These are phyloP conservation scores for Fusarium multiceps DNA, from an alignment of 2,329 filamentous ascomycete genomes.

Conservation along the genomic window DNA sequence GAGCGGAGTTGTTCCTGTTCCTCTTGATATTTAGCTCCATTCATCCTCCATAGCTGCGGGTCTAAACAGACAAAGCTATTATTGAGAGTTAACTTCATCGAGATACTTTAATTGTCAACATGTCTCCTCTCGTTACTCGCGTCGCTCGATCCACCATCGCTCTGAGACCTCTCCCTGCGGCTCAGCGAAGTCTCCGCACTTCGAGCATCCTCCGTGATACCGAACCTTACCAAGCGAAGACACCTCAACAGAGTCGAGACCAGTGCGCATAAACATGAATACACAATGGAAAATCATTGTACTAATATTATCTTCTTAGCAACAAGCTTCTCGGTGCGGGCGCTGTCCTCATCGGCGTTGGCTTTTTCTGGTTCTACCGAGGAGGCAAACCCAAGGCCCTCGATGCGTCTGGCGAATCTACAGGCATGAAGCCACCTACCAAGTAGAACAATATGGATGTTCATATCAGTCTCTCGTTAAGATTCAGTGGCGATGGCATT, in stretches of 20 bases:
- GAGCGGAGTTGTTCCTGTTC: constrained; percentile 12
- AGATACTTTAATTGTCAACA: background rate
- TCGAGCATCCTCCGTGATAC: constrained; percentile 30
- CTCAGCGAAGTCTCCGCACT: constrained; percentile 33
- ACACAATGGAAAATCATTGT: rapidly evolving
- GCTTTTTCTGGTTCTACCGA: constrained; percentile 35
- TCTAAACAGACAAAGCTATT: background rate
- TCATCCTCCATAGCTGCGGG: constrained; percentile 17
- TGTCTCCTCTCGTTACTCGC: constrained; percentile 22
- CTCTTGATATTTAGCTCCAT: constrained; percentile 24
- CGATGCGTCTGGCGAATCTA: constrained; percentile 22
- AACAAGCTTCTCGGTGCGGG: constrained; percentile 34
- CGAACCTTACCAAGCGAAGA: constrained; percentile 33
- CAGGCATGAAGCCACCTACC: constrained; percentile 10
- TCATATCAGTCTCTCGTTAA: background rate
- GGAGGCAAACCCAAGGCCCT: constrained; percentile 26
- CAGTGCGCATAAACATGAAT: constrained; percentile 7
- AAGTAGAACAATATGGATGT: constrained; percentile 20
- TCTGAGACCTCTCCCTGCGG: constrained; percentile 31
- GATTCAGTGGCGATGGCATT: no score
- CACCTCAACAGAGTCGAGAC: constrained; percentile 20
- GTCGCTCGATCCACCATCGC: constrained; percentile 21
- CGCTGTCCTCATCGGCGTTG: constrained; percentile 21
- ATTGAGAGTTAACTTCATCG: background rate
- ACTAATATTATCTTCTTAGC: constrained; percentile 9